Conservation (phyloP, 164 flowering plant species). For the Litsea cubeba region DNA sequence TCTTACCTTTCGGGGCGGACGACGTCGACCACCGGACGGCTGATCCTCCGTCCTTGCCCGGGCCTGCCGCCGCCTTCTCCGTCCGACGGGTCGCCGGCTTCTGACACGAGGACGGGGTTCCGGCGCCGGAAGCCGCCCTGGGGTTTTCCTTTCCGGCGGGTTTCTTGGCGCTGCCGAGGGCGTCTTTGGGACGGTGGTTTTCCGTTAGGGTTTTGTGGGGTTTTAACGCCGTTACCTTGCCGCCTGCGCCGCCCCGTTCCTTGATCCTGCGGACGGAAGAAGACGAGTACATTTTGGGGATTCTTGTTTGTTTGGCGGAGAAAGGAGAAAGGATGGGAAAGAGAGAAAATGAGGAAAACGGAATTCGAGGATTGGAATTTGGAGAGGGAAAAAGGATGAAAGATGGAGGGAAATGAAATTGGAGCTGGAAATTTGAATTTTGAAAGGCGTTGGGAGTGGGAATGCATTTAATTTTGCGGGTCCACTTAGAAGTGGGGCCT, state of each 20-base stretch:
- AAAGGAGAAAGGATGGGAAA: not conserved
- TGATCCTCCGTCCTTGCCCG: constrained; percentile 10
- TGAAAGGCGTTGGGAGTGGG: not conserved
- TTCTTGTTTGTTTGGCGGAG: too few species aligned
- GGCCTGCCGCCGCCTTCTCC: constrained; percentile 29
- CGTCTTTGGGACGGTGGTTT: constrained; percentile 16
- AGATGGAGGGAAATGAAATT: not conserved
- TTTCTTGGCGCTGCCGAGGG: constrained; percentile 18
- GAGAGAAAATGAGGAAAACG: not conserved
- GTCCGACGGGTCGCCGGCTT: constrained; percentile 45
- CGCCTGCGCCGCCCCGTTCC: constrained; percentile 43
- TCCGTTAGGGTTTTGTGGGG: constrained; percentile 43
- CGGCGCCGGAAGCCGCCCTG: constrained; percentile 22
- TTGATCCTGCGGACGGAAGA: constrained; percentile 36
- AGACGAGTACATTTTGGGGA: constrained; percentile 26
- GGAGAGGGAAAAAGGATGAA: not conserved
- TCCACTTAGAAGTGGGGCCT: too few species aligned
- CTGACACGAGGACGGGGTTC: constrained; percentile 28
- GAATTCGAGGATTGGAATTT: not conserved
- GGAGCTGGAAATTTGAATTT: not conserved
- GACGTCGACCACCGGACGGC: constrained; percentile 50
- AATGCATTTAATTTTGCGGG: not conserved
- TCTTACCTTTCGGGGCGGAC: constrained; percentile 75
- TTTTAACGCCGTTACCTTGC: constrained; percentile 25
- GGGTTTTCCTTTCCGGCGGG: constrained; percentile 54